phyloP scores from a whole-genome alignment of 345 rosid species.

The Gossypium stocksii region DNA sequence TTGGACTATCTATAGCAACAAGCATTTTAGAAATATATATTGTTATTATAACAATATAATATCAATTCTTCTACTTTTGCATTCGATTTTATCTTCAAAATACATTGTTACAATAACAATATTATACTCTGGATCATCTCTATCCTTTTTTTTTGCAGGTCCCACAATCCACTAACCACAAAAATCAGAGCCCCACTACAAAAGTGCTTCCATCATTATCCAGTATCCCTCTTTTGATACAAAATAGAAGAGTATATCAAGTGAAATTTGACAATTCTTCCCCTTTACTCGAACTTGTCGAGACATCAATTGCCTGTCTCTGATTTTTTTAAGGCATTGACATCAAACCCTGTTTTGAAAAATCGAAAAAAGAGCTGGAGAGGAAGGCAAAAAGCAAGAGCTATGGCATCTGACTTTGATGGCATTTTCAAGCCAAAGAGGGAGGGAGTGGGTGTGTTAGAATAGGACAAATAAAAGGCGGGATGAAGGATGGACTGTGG shows the following conservation, averaged over 20 bases:
- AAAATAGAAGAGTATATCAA: conserved; percentile 44
- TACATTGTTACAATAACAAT: conserved; percentile 11
- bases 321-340: conserved; percentile 36
- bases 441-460: not conserved
- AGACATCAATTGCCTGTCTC: conserved; percentile 27
- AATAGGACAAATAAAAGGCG: conserved; percentile 20
- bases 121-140: conserved; percentile 9
- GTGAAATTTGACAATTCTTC: conserved; percentile 47
- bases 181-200: conserved; percentile 43
- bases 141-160: conserved; percentile 36
- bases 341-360: conserved; percentile 37
- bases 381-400: conserved; percentile 27
- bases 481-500: conserved; percentile 24
- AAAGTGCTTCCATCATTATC: conserved; percentile 64
- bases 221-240: conserved; percentile 46
- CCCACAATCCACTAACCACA: conserved; percentile 59
- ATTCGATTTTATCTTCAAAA: conserved; percentile 17
- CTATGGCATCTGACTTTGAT: conserved; percentile 67
- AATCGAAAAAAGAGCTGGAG: conserved; percentile 19
- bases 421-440: conserved; percentile 32
- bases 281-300: conserved; percentile 38
- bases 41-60: not conserved
- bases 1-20: conserved; percentile 11
- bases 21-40: conserved; percentile 3
- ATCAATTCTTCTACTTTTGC: conserved; percentile 17